Percentiles rank a stretch among this genome's conserved stretches.
Conservation (phyloP, 148 eudicot species). For the Chenopodium suecicum region DNA sequence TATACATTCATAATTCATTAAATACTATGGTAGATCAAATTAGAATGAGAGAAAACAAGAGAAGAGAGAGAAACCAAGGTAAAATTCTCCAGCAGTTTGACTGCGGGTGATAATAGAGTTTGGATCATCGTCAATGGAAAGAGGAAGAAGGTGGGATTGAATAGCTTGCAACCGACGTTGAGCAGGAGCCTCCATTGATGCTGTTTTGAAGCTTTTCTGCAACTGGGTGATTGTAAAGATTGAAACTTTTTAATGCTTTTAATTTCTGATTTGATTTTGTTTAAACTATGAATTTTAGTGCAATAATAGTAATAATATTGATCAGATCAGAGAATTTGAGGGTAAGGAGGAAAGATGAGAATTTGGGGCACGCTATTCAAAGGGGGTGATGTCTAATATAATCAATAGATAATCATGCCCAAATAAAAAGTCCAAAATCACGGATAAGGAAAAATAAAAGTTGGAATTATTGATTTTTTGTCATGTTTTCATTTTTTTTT, state of each 20-base stretch:
- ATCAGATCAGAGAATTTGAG: neutral
- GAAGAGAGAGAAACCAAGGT: constrained; percentile 34
- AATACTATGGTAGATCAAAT: no score
- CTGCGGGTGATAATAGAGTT: constrained; percentile 31
- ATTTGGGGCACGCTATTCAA: constrained; percentile 18
- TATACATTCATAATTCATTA: neutral
- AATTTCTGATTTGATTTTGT: neutral
- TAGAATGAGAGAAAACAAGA: neutral
- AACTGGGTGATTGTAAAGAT: neutral
- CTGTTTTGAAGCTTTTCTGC: neutral
- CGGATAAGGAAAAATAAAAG: neutral
- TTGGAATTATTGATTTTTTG: neutral
- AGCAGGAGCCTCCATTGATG: constrained; percentile 55
- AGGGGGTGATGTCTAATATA: neutral
- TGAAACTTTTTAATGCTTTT: neutral
- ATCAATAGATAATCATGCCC: neutral
- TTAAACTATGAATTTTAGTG: no score
- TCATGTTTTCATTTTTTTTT: neutral
- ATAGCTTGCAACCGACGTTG: constrained; percentile 60
- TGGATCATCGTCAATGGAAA: constrained; percentile 30
- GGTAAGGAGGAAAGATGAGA: neutral
- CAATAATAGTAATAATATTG: neutral
- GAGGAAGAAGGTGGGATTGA: constrained; percentile 50
- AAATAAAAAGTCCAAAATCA: neutral
- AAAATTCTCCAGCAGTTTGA: constrained; percentile 65